Evolutionary conservation across 129 eudicot genomes (phyloP).

Genomic region (Kitagawia praeruptora): DNA sequence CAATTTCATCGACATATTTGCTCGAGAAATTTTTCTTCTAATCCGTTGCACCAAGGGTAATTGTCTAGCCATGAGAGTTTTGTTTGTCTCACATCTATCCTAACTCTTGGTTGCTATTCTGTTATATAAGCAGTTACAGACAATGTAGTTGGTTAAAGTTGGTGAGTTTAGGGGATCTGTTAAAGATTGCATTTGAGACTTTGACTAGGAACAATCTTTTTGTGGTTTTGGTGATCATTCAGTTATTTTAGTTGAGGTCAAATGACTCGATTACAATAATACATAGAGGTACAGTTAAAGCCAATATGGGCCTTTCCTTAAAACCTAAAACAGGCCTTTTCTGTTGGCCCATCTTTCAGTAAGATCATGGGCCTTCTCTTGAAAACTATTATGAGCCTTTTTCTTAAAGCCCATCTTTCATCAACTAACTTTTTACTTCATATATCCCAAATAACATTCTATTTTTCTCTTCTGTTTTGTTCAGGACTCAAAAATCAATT

Average conservation of each 20-base stretch:
- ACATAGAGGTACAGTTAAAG: background rate
- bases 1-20: slow-evolving; percentile 34
- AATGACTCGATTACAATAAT: background rate
- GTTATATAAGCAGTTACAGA: background rate
- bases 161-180: slow-evolving; percentile 31
- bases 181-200: slow-evolving; percentile 23
- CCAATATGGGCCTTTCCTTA: too few species aligned
- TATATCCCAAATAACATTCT: background rate
- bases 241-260: background rate
- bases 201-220: background rate
- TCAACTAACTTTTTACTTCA: background rate
- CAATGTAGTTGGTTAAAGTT: slow-evolving; percentile 23
- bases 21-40: slow-evolving; percentile 22
- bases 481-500: background rate
- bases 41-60: slow-evolving; percentile 18
- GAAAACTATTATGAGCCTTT: background rate
- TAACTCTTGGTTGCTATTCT: slow-evolving; percentile 6
- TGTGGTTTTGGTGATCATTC: slow-evolving; percentile 25
- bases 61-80: slow-evolving; percentile 50
- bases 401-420: background rate
- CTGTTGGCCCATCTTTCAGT: background rate
- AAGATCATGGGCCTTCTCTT: background rate
- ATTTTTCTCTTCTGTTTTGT: background rate
- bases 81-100: slow-evolving; percentile 11
- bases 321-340: too few species aligned